Conservation (phyloP, 176 grass and related monocot species). For the Carex scoparia region DNA sequence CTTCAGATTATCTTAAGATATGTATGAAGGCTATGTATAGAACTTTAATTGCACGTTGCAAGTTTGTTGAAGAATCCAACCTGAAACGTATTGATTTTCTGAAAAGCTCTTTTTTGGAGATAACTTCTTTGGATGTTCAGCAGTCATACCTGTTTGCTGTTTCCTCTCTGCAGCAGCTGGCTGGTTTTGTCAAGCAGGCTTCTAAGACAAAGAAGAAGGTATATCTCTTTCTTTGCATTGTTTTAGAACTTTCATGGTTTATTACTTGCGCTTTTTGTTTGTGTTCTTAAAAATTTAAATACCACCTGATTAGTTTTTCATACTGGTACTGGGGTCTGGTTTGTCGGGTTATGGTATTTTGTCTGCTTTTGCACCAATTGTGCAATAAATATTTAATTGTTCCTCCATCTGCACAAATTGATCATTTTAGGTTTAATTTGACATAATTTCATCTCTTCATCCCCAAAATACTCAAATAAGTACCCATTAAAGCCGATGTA, state of each 20-base stretch:
- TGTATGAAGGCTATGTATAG: slow-evolving; percentile 67
- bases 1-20: slow-evolving; percentile 54
- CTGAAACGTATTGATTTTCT: slow-evolving; percentile 62
- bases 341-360: not conserved
- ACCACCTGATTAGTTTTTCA: not conserved
- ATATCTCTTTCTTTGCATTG: not conserved
- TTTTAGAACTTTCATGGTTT: not conserved
- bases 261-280: not conserved
- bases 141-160: slow-evolving; percentile 53
- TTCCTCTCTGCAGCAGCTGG: slow-evolving; percentile 58
- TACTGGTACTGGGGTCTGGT: not conserved
- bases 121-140: slow-evolving; percentile 79
- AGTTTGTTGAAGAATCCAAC: slow-evolving; percentile 62
- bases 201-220: slow-evolving; percentile 78
- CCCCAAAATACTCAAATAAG: not conserved
- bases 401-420: not conserved
- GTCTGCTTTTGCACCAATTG: not conserved
- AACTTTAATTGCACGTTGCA: slow-evolving; percentile 65
- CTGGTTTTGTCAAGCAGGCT: slow-evolving; percentile 56
- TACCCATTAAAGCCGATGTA: not conserved
- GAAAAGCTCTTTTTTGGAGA: slow-evolving; percentile 51
- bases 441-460: not conserved
- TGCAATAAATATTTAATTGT: not conserved
- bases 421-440: not conserved
- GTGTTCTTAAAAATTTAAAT: not conserved